Evolutionary conservation across 352 stramenopile species (phyloP), one percentile per base, ranked within the genome.

Genomic region (Aphanomyces euteiches): DNA sequence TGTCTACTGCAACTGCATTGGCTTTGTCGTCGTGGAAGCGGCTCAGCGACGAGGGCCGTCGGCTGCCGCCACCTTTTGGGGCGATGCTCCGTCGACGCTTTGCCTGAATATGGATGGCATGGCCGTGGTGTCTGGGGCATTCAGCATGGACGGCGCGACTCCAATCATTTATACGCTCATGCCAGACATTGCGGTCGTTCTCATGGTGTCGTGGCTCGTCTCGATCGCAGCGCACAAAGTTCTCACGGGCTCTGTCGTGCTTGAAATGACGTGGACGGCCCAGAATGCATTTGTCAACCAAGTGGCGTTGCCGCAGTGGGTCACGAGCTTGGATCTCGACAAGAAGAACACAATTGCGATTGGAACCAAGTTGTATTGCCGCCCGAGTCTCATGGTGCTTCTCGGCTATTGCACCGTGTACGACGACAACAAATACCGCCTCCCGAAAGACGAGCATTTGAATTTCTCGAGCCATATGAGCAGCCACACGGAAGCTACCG

Each of bases 301-400:
- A 38, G 3, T 66, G 5, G n/a, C 57, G 3, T 28, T 37, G 57
- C 56, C 56, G 1, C 56, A 63, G 40, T 66, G 57, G 38, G 57
- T 66, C 57, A 66, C 57, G 3, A 40, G 57, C 38, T 21, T 63
- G 19, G 28, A 63, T 38, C 28, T 66, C 10, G 57, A 66, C 38
- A n/a, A 28, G 5, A 47, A 66, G 7, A 66, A 66, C 37, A 43
- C 57, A 0, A 66, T 66, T 37, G 17, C 39, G 8, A 66, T 66
- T 37, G 57, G 57, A 5, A n/a, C 37, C 57, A 66, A 66, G n/a
- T 41, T 66, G 17, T 66, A 53, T 41, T 66, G 57, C 57, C 48
- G 36, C 48, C 57, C 57, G 36, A 66, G 57, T 37, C 37, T 48
- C 38, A 28, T 66, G 21, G 57, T 43, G 36, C 57, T 66, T 12